Evolutionary conservation across 805 yeast genomes (phyloP).

Genomic region (Peterozyma xylosa): DNA sequence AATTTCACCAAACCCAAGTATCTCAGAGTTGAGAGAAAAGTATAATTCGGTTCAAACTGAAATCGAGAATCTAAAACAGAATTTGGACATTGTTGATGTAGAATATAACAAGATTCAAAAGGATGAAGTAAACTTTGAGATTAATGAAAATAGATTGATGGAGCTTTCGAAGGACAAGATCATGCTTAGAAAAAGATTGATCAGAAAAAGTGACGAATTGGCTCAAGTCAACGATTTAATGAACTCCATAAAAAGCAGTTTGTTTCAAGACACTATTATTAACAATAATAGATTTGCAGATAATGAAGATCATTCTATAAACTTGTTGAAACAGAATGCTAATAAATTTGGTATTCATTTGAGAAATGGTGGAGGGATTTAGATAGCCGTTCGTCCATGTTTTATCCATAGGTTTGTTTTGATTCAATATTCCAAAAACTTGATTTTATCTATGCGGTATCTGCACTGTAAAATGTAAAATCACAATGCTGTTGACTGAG

Average conservation of each 20-base stretch:
- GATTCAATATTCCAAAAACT: too few species aligned
- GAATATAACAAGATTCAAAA: too few species aligned
- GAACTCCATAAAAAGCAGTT: too few species aligned
- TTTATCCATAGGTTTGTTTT: too few species aligned
- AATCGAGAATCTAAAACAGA: too few species aligned
- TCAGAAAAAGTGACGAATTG: neutral
- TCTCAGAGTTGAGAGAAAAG: too few species aligned
- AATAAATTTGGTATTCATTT: slow-evolving; percentile 5
- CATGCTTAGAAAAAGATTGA: neutral
- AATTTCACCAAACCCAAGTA: too few species aligned
- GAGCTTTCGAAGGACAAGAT: slow-evolving; percentile 1
- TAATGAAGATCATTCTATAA: slow-evolving; percentile 3
- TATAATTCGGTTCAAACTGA: too few species aligned
- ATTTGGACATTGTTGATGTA: too few species aligned
- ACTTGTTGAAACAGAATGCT: slow-evolving; percentile 5
- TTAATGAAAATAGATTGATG: slow-evolving; percentile 2
- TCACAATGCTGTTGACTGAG: too few species aligned
- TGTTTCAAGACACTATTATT: neutral
- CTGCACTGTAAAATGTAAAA: neutral
- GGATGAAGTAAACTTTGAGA: neutral
- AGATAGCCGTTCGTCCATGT: too few species aligned
- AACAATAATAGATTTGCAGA: neutral
- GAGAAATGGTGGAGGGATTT: neutral
- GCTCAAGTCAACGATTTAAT: neutral
- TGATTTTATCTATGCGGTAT: too few species aligned